Conservation (phyloP, 805 yeast species). For the Spathaspora girioi region DNA sequence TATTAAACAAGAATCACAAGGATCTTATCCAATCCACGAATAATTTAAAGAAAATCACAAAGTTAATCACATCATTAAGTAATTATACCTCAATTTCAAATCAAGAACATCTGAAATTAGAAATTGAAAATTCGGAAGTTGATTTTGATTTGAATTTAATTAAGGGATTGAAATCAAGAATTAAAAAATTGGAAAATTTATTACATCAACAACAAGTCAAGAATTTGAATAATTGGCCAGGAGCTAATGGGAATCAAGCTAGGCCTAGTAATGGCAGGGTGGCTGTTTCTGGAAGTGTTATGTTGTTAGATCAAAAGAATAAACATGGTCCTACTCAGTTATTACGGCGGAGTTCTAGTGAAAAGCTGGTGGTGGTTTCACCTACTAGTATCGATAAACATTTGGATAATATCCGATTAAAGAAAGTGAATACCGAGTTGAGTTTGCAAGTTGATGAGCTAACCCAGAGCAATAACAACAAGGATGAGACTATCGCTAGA, state of each 20-base stretch:
- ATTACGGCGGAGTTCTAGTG: constrained; percentile 12
- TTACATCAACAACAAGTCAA: constrained; percentile 70
- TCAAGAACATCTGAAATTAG: constrained; percentile 14
- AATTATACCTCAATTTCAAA: constrained; percentile 20
- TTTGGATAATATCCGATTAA: constrained; percentile 37
- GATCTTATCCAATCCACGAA: constrained; percentile 40
- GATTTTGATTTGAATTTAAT: constrained; percentile 41
- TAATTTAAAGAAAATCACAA: constrained; percentile 32
- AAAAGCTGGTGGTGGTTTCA: constrained; percentile 24
- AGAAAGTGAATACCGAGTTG: constrained; percentile 25
- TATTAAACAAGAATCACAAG: constrained; percentile 43
- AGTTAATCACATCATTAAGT: constrained; percentile 28
- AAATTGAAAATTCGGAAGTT: constrained; percentile 11
- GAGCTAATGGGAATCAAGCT: constrained; percentile 4
- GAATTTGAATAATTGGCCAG: constrained; percentile 46
- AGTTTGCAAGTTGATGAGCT: constrained; percentile 8
- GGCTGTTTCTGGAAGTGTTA: constrained; percentile 12
- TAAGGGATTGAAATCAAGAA: constrained; percentile 65
- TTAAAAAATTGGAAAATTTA: constrained; percentile 71
- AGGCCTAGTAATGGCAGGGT: background rate
- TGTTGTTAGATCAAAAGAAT: constrained; percentile 13
- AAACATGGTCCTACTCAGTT: constrained; percentile 24
- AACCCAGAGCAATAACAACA: constrained; percentile 6
- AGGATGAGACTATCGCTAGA: background rate
- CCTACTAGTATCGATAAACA: constrained; percentile 40